A percentile compares a stretch with the other conserved stretches of the same genome.
Evolutionary conservation across 1,284 basidiomycete species (phyloP).

Genomic region (Schizophyllum commune): DNA sequence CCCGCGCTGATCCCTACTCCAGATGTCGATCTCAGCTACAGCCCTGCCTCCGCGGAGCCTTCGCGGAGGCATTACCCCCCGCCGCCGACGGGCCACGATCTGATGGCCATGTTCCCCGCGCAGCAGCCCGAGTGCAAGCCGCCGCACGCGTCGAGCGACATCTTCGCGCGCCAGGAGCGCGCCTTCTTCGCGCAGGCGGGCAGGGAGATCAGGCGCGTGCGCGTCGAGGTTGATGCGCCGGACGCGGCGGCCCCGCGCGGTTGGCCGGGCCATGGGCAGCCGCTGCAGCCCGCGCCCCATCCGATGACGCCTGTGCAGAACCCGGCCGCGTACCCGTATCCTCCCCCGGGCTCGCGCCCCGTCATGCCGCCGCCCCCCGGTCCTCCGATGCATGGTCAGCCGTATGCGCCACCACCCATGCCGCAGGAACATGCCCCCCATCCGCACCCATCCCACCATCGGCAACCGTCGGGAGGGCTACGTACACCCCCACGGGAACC

Average conservation of each 20-base stretch:
- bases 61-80: conserved; percentile 52
- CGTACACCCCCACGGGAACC: not conserved
- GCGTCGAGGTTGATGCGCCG: conserved; percentile 48
- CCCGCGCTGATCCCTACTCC: not conserved
- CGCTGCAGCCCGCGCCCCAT: conserved; percentile 14
- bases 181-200: conserved; percentile 70
- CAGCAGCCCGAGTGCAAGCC: conserved; percentile 40
- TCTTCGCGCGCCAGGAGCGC: conserved; percentile 64
- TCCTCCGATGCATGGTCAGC: not conserved
- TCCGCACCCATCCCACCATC: conserved; percentile 8
- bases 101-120: conserved; percentile 74
- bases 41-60: conserved; percentile 26
- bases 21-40: conserved; percentile 53
- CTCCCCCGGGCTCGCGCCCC: not conserved
- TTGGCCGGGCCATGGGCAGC: not conserved
- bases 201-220: conserved; percentile 53
- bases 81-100: conserved; percentile 68
- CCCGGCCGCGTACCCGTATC: not conserved
- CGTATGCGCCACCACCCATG: conserved; percentile 2
- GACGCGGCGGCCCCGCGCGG: conserved; percentile 1
- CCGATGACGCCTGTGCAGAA: conserved; percentile 6
- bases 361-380: not conserved
- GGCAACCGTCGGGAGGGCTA: not conserved
- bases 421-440: not conserved
- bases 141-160: conserved; percentile 42